Conservation (phyloP, 2,329 filamentous ascomycete genomes). For the Daldinia eschscholtzii region DNA sequence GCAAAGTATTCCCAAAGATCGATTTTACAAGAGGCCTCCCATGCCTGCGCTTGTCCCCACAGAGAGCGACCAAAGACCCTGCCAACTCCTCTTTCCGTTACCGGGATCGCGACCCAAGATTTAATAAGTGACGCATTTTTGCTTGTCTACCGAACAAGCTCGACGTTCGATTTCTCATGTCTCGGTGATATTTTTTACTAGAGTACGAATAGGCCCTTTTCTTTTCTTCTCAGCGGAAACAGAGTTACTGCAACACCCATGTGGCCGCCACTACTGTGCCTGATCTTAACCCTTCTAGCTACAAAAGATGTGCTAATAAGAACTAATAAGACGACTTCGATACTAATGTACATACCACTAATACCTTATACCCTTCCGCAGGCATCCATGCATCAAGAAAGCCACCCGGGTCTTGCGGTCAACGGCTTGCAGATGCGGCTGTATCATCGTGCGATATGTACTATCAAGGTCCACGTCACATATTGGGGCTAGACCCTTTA, state of each 20-base stretch:
- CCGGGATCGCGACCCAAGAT: constrained; percentile 39
- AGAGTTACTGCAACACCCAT: constrained; percentile 16
- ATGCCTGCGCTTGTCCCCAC: constrained; percentile 24
- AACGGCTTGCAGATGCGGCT: constrained; percentile 44
- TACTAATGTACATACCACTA: background rate
- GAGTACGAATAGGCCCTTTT: constrained; percentile 28
- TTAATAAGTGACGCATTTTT: constrained; percentile 38
- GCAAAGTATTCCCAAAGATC: constrained; percentile 35
- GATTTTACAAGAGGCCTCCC: constrained; percentile 42
- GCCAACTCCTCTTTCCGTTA: constrained; percentile 39
- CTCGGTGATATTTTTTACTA: constrained; percentile 37
- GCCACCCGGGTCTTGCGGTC: constrained; percentile 38
- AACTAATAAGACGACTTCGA: constrained; percentile 21
- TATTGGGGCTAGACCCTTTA: constrained; percentile 32
- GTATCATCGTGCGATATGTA: constrained; percentile 43
- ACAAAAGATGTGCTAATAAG: constrained; percentile 20
- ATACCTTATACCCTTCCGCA: constrained; percentile 12
- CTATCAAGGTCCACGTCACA: constrained; percentile 39
- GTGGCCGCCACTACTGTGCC: constrained; percentile 22
- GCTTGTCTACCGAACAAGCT: constrained; percentile 25
- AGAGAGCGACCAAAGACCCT: constrained; percentile 24
- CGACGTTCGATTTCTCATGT: constrained; percentile 26
- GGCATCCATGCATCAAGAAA: constrained; percentile 31
- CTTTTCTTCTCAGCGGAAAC: constrained; percentile 8
- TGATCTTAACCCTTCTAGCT: constrained; percentile 17